Base-by-base conservation (phyloP, 2,329 filamentous ascomycete species). In the Aspergillus bombycis region DNA sequence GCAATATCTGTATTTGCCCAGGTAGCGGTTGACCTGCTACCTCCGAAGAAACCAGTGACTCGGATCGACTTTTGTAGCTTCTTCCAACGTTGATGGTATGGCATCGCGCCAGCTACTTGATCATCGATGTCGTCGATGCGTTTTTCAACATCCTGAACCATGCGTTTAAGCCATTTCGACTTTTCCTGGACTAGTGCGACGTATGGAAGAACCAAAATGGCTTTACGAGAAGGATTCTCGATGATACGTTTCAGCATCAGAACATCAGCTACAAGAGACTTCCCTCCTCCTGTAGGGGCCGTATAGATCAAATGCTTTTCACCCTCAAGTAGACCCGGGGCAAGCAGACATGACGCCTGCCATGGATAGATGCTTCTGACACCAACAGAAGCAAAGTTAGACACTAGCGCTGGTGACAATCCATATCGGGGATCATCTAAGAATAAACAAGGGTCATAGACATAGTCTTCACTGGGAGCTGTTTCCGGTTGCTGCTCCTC, bases 111-210 rank as follows among this genome's bases (percentile, higher is more conserved):
- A n/a, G 75, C 73, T 28, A 72, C 61, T 77, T 72, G 34, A 67
- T 77, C 63, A 73, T 78, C 53, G 70, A 67, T 62, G 12, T 68
- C 66, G 4, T 77, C 72, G 10, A 78, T 68, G 0, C 79, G 65
- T 62, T 79, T 81, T 57, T 80, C 77, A 26, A 92, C 82, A 30
- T 85, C 86, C 65, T 89, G 82, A 4, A 91, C 88, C 21, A 91
- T 80, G 56, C 83, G 86, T 34, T 90, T 86, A 48, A 94, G 79
- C 89, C 90, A 93, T 60, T 87, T 86, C 36, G 92, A 84, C 74
- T 93, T 93, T 75, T 94, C 91, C 72, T 93, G 90, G 0, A 94
- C 91, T 3, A 94, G 83, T 21, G 91, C 90, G 67, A 93, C 90
- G 76, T 92, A 94, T 0, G 91, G 91, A 21, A 93, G 81, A 23